Base-by-base conservation (phyloP, 2,329 filamentous ascomycete genomes). In the Fusarium irregulare region DNA sequence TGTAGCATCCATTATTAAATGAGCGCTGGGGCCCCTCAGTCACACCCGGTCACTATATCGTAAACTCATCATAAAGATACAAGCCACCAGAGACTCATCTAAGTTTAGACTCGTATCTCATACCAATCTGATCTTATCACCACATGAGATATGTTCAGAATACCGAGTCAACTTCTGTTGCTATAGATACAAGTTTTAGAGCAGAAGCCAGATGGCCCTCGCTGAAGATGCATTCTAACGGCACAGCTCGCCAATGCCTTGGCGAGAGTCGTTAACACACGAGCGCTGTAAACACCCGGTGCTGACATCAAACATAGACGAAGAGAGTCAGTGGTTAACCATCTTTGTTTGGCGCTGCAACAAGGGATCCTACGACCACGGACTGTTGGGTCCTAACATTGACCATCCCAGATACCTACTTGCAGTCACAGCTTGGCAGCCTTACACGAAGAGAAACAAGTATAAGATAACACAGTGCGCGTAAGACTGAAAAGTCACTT, bases 401-500 rank as follows among this genome's bases (percentile, higher is more conserved):
- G 45, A 46, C 47, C 60, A 21, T 27, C 32, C 21, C 23, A 48
- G 40, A 41, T 42, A 51, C 32, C 66, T 61, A 27, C 23, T 63
- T 70, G 34, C 32, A 28, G 66, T 55, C 50, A 69, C 48, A 34
- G 49, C 28, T n/a, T 51, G 51, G 51, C 54, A 56, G 30, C 23
- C 28, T 66, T 62, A 21, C 32, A 57, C 13, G 46, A 32, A 41
- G 21, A 40, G 40, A 18, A 32, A 30, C 18, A 28, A 67, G 9
- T 11, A n/a, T 13, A 37, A 16, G 37, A 56, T 40, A 21, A 30
- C 14, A 48, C 25, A 62, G 64, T 48, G 59, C 28, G 40, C 40
- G 28, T 32, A 28, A 20, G 28, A 11, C 32, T 27, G 40, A 54
- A 32, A 23, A 30, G 3, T 13, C 25, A 21, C 30, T 37, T 18